These are phyloP conservation scores for Nyctanthes arbortristis DNA, from an alignment of 257 asterid genomes.

Conservation along the genomic window DNA sequence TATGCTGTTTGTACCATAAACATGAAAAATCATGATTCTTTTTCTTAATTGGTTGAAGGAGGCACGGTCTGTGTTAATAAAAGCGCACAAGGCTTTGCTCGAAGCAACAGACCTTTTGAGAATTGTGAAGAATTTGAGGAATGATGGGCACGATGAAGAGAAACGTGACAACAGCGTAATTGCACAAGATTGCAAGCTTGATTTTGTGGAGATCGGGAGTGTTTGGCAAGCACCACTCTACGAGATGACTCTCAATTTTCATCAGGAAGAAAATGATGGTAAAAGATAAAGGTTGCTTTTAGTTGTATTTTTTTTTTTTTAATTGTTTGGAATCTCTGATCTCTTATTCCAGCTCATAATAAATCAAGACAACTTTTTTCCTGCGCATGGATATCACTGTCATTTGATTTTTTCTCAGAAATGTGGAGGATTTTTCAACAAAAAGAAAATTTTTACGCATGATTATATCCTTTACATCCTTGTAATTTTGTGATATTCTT, in stretches of 20 bases:
- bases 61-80: constrained; percentile 51
- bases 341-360: background rate
- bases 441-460: background rate
- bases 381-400: background rate
- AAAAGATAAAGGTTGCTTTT: constrained; percentile 41
- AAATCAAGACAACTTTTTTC: background rate
- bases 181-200: constrained; percentile 42
- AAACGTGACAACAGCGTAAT: constrained; percentile 27
- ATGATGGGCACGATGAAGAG: constrained; percentile 31
- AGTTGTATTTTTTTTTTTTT: background rate
- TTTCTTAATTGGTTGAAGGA: constrained; percentile 44
- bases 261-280: constrained; percentile 27
- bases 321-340: background rate
- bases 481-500: background rate
- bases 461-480: background rate
- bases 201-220: constrained; percentile 67
- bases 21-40: background rate
- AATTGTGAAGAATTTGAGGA: constrained; percentile 51
- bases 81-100: constrained; percentile 70
- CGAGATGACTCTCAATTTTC: constrained; percentile 53
- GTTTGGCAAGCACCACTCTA: constrained; percentile 82
- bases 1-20: background rate
- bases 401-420: no score
- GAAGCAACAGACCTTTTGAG: constrained; percentile 48
- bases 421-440: background rate